phyloP scores from a whole-genome alignment of 1,284 basidiomycete species.

The Rhodotorula mucilaginosa region DNA sequence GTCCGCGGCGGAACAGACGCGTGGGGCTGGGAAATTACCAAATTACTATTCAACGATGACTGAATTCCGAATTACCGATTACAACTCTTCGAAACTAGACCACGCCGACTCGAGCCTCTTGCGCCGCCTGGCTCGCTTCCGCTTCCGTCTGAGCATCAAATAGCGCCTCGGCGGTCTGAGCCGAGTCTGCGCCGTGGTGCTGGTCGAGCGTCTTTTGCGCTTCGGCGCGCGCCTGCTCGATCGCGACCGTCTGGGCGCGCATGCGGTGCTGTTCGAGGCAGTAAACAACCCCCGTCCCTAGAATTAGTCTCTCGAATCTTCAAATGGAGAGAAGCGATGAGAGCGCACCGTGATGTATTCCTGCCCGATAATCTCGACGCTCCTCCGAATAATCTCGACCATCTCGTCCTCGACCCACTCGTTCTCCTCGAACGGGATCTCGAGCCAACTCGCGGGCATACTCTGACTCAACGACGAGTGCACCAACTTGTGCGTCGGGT shows the following conservation, averaged over 20 bases:
- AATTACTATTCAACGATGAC: neutral
- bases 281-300: neutral
- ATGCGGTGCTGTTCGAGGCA: constrained; percentile 56
- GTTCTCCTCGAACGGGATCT: constrained; percentile 76
- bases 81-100: neutral
- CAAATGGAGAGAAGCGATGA: too few species aligned
- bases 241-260: constrained; percentile 59
- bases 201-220: constrained; percentile 22
- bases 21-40: neutral
- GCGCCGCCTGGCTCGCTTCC: constrained; percentile 17
- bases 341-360: constrained; percentile 64
- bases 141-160: constrained; percentile 5
- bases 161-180: constrained; percentile 1
- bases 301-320: too few species aligned
- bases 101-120: constrained; percentile 26
- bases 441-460: constrained; percentile 75
- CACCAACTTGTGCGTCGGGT: constrained; percentile 72
- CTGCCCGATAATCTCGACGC: constrained; percentile 64
- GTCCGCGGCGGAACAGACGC: neutral
- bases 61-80: neutral
- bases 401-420: constrained; percentile 94
- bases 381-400: constrained; percentile 75
- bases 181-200: neutral
- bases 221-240: constrained; percentile 25
- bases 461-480: constrained; percentile 76